Base-by-base conservation (phyloP, 805 yeast genomes). In the Nakazawaea wyomingensis region DNA sequence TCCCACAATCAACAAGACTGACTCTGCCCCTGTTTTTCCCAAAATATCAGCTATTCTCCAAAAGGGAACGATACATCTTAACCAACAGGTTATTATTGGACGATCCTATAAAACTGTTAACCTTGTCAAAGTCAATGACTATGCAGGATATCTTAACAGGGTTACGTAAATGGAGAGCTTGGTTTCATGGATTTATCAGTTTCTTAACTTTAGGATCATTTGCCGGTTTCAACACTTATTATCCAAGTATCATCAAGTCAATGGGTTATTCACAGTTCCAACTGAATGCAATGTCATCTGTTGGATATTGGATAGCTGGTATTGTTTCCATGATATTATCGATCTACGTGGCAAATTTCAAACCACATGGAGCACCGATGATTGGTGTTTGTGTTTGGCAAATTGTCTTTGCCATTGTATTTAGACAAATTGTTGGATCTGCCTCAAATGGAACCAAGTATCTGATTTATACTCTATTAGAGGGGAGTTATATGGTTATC, bases 31-130 rank as follows among this genome's bases (percentile, higher is more conserved):
- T 21, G 47, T 50, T 6, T 61, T 54, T 51, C 21, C 48, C 47
- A 34, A 55, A 54, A 24, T 57, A 58, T 18, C 69, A 75, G 75
- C 68, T 68, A 48, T 42, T 42, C 17, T 69, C 72, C 13, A 76
- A 74, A 1, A 58, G 74, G 34, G 82, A 80, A 47, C 77, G 73
- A 55, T 71, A 72, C 45, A 77, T 80, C 43, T 62, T 78, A 24
- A 82, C 77, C 39, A 78, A 78, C 54, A 64, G 78, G 47, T 67
- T 80, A 2, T 57, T 80, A 40, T 61, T 84, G 50, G 85, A 80
- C 54, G 86, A 80, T 52, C 85, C 85, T 18, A 52, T 70, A 9
- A 74, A 74, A 62, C 41, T 37, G 40, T 7, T 42, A 9, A 37
- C 31, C 21, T 19, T 42, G 5, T 22, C 41, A 7, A 36, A 37